phyloP scores from a whole-genome alignment of 345 rosid genomes.

The Turritis glabra region DNA sequence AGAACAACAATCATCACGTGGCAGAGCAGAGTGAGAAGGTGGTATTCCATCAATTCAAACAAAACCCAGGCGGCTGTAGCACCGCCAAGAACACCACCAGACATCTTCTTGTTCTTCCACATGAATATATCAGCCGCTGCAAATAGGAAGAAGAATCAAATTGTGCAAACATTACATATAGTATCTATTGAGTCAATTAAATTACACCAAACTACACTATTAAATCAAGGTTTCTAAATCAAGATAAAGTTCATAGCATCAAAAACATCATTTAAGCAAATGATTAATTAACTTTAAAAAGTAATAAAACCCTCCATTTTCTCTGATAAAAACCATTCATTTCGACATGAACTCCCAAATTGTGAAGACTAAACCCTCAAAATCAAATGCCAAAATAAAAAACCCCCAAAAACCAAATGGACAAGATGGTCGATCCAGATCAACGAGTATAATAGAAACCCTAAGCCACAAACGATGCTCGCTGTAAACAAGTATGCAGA shows the following conservation, averaged over 20 bases:
- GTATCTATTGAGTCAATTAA: neutral
- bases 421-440: slow-evolving; percentile 3
- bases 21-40: slow-evolving; percentile 78
- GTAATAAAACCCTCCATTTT: neutral
- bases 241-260: neutral
- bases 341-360: neutral
- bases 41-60: slow-evolving; percentile 78
- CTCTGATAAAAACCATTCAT: neutral
- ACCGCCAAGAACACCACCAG: slow-evolving; percentile 77
- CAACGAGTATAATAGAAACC: neutral
- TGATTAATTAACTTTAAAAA: neutral
- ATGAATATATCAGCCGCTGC: slow-evolving; percentile 85
- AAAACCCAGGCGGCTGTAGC: slow-evolving; percentile 85
- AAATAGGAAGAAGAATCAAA: slow-evolving; percentile 8
- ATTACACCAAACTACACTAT: neutral
- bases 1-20: slow-evolving; percentile 68
- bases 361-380: neutral
- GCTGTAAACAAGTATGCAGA: neutral
- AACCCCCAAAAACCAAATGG: neutral
- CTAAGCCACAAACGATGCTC: neutral
- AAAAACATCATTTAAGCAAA: neutral
- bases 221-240: neutral
- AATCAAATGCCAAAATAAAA: neutral
- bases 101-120: slow-evolving; percentile 96
- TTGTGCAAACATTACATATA: neutral